These are phyloP conservation scores for Phaffia rhodozyma DNA, from an alignment of 1,284 basidiomycete genomes.

Conservation along the genomic window DNA sequence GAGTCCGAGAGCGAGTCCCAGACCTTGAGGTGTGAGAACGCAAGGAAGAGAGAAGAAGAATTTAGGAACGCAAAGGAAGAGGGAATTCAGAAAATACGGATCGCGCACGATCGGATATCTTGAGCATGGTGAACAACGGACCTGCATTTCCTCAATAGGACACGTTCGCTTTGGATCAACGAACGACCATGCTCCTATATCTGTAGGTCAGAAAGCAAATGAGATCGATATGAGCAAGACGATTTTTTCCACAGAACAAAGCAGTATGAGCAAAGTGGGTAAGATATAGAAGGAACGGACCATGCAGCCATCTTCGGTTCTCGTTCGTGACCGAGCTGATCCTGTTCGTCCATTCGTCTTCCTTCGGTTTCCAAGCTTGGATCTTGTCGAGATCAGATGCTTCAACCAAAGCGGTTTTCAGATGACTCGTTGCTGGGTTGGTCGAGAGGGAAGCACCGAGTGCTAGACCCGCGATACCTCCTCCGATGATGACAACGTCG, in stretches of 20 bases:
- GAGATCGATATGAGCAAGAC: not conserved
- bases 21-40: conserved; percentile 42
- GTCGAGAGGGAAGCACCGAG: conserved; percentile 61
- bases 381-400: conserved; percentile 50
- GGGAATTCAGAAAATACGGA: not conserved
- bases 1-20: conserved; percentile 63
- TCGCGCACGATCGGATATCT: not conserved
- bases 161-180: conserved; percentile 60
- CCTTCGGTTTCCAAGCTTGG: conserved; percentile 50
- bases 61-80: not conserved
- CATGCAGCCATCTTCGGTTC: conserved; percentile 61
- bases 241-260: not conserved
- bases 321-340: conserved; percentile 78
- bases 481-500: conserved; percentile 88
- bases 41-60: not conserved
- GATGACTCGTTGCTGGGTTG: conserved; percentile 7
- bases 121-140: conserved; percentile 28
- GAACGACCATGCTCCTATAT: conserved; percentile 67
- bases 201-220: conserved; percentile 36
- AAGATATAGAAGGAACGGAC: conserved; percentile 36
- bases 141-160: conserved; percentile 74
- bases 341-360: conserved; percentile 64
- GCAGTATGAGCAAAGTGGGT: not conserved
- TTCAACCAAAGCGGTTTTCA: conserved; percentile 13
- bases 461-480: conserved; percentile 82